A percentile compares a stretch with the other conserved stretches of the same genome.
These are phyloP conservation scores for Stenocarpella maydis DNA, from an alignment of 2,329 filamentous ascomycete genomes.

Conservation along the genomic window DNA sequence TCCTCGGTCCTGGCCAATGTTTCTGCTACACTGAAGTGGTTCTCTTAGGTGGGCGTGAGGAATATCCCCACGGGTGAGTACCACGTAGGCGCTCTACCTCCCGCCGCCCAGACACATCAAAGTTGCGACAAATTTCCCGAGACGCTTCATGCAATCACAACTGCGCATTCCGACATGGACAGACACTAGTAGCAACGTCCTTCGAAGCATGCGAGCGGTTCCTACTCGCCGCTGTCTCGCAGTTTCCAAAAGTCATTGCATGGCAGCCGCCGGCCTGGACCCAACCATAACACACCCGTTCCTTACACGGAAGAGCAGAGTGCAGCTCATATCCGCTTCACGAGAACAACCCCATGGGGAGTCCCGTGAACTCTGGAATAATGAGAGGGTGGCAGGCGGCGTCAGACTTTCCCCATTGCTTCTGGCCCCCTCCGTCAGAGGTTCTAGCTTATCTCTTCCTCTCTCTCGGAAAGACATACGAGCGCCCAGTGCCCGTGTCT, in stretches of 20 bases:
- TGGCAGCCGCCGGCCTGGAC: neutral
- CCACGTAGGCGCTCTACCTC: neutral
- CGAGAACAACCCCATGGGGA: neutral
- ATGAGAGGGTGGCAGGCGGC: neutral
- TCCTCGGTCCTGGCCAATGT: neutral
- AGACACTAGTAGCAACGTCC: neutral
- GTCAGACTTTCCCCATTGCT: neutral
- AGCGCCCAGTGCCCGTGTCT: constrained; percentile 14
- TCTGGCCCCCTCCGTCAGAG: neutral
- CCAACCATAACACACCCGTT: neutral
- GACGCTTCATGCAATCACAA: neutral
- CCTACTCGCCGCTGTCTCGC: neutral
- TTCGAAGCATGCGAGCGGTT: neutral
- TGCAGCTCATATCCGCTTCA: neutral
- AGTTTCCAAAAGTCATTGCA: no score
- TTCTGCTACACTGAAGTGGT: neutral
- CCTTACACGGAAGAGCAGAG: neutral
- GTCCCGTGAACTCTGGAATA: neutral
- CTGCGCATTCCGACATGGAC: neutral
- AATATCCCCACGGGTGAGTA: neutral
- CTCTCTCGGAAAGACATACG: constrained; percentile 6
- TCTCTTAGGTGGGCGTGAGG: neutral
- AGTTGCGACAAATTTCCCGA: neutral
- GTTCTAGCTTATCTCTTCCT: neutral
- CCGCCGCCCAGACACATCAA: no score